Percentiles rank a stretch among this genome's conserved stretches.
Conservation (phyloP, 2,329 filamentous ascomycete species). For the Phyllosticta citribraziliensis region DNA sequence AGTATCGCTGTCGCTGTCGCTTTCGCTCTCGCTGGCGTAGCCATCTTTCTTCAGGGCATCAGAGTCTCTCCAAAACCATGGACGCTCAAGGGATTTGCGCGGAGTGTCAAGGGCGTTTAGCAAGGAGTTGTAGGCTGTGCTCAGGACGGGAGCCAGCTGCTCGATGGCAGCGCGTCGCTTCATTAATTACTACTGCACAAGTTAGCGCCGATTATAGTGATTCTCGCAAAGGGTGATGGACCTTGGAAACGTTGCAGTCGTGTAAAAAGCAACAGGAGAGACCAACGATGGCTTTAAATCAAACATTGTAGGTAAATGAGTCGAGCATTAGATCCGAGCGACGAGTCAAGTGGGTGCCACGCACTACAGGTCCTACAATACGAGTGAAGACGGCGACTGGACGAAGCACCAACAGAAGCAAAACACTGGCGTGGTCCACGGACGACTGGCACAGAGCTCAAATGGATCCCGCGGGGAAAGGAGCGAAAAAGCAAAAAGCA, state of each 20-base stretch:
- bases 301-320: not conserved
- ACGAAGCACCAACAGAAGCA: not conserved
- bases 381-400: not conserved
- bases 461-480: not conserved
- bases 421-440: not conserved
- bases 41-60: not conserved
- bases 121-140: conserved; percentile 5
- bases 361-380: not conserved
- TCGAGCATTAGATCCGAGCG: not conserved
- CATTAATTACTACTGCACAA: not conserved
- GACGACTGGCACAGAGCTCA: not conserved
- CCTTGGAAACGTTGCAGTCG: not conserved
- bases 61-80: not conserved
- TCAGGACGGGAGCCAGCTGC: conserved; percentile 6
- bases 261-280: not conserved
- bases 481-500: not conserved
- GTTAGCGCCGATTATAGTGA: not conserved
- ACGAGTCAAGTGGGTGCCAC: not conserved
- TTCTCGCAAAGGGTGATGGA: not conserved
- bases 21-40: not conserved
- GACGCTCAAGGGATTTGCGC: not conserved
- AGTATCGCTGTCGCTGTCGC: not conserved
- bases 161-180: not conserved
- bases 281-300: not conserved
- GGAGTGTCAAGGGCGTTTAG: conserved; percentile 6